A percentile compares a stretch with the other conserved stretches of the same genome.
phyloP scores from a whole-genome alignment of 2,329 filamentous ascomycete species.

The Gnomoniopsis sp. region DNA sequence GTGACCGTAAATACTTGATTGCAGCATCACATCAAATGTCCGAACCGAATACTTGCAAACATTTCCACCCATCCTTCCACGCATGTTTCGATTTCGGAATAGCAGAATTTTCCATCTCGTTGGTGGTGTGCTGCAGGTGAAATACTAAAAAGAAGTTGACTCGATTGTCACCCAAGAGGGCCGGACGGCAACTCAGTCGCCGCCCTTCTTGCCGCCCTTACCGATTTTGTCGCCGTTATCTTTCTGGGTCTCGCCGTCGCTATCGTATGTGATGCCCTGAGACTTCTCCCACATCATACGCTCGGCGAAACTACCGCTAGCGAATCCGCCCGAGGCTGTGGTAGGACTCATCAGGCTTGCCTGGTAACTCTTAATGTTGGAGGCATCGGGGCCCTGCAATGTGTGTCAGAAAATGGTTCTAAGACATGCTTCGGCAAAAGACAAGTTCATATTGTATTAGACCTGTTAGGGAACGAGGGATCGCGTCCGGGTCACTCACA shows the following conservation, averaged over 20 bases:
- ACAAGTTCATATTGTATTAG: too few species aligned
- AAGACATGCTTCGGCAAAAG: too few species aligned
- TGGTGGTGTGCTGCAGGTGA: not conserved
- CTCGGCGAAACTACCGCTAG: slow-evolving; percentile 31
- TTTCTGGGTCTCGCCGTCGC: slow-evolving; percentile 7
- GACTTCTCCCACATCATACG: slow-evolving; percentile 15
- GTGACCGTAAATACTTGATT: not conserved
- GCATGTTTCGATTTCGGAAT: not conserved
- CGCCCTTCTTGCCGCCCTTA: not conserved
- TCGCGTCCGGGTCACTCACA: not conserved
- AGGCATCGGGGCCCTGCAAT: slow-evolving; percentile 23
- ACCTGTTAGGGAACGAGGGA: too few species aligned
- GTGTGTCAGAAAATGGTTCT: too few species aligned
- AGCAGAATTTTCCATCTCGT: not conserved
- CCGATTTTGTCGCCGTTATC: not conserved
- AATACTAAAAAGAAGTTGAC: not conserved
- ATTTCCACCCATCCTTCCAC: not conserved
- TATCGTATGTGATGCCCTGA: slow-evolving; percentile 9
- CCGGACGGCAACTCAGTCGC: not conserved
- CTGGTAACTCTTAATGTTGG: slow-evolving; percentile 27
- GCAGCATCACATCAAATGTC: not conserved
- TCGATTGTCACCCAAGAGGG: not conserved
- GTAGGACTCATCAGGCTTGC: slow-evolving; percentile 22
- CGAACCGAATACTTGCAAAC: not conserved
- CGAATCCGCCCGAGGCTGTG: slow-evolving; percentile 16